Percentiles rank a stretch among this genome's conserved stretches.
Evolutionary conservation across 495 filamentous ascomycete genomes (phyloP).

Genomic region (Gamarada debralockiae): DNA sequence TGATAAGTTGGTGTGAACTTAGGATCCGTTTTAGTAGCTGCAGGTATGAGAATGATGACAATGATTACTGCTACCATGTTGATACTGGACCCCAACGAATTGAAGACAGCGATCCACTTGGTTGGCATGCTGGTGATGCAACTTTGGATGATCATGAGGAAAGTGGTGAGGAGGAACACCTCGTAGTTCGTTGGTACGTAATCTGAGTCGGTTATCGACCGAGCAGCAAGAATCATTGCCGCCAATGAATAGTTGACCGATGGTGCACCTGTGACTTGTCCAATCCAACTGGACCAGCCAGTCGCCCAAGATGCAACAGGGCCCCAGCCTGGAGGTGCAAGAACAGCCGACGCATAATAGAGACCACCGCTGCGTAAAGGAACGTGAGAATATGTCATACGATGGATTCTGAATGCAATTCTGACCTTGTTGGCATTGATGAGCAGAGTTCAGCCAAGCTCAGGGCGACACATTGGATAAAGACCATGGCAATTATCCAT

Average conservation of each 20-base stretch:
- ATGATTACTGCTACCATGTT: conserved; percentile 65
- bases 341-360: conserved; percentile 71
- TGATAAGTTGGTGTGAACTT: conserved; percentile 56
- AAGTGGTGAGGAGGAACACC: conserved; percentile 59
- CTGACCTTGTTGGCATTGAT: conserved; percentile 62
- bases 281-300: conserved; percentile 73
- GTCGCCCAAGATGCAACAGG: conserved; percentile 71
- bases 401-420: conserved; percentile 5
- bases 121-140: conserved; percentile 71
- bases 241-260: conserved; percentile 45
- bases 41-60: conserved; percentile 65
- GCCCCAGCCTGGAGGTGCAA: conserved; percentile 68
- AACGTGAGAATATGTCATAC: conserved; percentile 10
- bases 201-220: conserved; percentile 57
- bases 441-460: conserved; percentile 62
- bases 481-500: conserved; percentile 69
- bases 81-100: conserved; percentile 66
- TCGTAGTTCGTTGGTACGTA: conserved; percentile 64
- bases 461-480: conserved; percentile 66
- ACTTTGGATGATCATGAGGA: conserved; percentile 66
- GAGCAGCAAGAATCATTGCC: conserved; percentile 69
- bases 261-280: conserved; percentile 62
- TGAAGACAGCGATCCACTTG: conserved; percentile 65
- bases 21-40: conserved; percentile 46
- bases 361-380: conserved; percentile 55